A percentile compares a stretch with the other conserved stretches of the same genome.
These are phyloP conservation scores for Coriaria nepalensis DNA, from an alignment of 306 rosid genomes.

Conservation along the genomic window DNA sequence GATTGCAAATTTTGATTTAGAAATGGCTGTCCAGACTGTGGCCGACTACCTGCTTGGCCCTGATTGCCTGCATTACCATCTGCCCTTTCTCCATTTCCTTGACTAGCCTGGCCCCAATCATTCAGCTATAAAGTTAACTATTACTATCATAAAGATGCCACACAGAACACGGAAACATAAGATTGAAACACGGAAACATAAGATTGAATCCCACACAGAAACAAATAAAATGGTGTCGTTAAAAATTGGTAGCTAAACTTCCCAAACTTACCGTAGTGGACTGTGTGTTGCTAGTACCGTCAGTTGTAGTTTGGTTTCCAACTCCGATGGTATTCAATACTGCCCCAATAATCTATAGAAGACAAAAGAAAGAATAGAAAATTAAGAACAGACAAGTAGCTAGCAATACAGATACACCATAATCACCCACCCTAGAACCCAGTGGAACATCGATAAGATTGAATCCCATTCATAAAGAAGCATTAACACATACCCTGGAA, in stretches of 20 bases:
- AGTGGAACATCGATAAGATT: background rate
- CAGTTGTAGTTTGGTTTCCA: slow-evolving; percentile 43
- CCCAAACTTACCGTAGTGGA: slow-evolving; percentile 37
- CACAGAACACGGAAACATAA: background rate
- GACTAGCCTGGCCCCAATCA: slow-evolving; percentile 35
- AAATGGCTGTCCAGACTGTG: slow-evolving; percentile 55
- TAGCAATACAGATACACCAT: background rate
- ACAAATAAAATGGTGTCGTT: too few relatives aligned
- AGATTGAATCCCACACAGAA: too few relatives aligned
- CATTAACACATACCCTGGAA: slow-evolving; percentile 35
- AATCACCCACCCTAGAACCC: background rate
- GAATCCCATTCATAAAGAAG: background rate
- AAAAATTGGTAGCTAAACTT: slow-evolving; percentile 4
- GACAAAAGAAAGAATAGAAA: slow-evolving; percentile 1
- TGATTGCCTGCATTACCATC: slow-evolving; percentile 24
- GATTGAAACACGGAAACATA: too few relatives aligned
- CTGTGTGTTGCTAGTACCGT: slow-evolving; percentile 31
- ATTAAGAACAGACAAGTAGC: background rate
- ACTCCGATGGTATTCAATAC: slow-evolving; percentile 82
- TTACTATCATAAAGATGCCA: background rate
- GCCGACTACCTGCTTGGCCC: slow-evolving; percentile 45
- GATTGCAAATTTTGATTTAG: slow-evolving; percentile 47
- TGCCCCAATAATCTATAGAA: slow-evolving; percentile 75
- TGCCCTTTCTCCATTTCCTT: slow-evolving; percentile 45
- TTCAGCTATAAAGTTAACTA: slow-evolving; percentile 19